Base-by-base conservation (phyloP, 1,284 basidiomycete genomes). In the Schizophyllum commune region DNA sequence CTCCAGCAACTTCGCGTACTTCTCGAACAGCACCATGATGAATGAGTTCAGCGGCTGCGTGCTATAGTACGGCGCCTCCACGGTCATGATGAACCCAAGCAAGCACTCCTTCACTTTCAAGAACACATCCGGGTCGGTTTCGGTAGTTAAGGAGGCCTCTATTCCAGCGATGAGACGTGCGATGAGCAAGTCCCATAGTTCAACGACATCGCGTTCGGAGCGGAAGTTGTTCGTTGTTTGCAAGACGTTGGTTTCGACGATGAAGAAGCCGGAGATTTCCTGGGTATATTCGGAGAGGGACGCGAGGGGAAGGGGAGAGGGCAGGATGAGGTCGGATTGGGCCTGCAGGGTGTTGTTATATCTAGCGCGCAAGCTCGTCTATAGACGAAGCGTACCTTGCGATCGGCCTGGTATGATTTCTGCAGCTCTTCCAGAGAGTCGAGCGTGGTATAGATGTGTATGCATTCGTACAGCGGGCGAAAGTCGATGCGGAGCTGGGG, bases 231-330 rank as follows among this genome's bases (percentile, higher is more conserved):
- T 85, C 5, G 94, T 94, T 0, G 94, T 94, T 66, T 89, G 85
- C 5, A 98, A 82, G 0, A 99, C 96, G 70, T 98, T 91, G 5
- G 86, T 88, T 74, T 99, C 97, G 65, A 99, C 90, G 62, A 99
- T 94, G 77, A 99, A 99, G 76, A 98, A 99, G 0, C 97, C 97
- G n/a, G 96, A 91, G 64, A 98, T 93, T 74, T 98, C 93, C 73
- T 98, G 89, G 52, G 92, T 89, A 19, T 97, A 77, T 22, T 83
- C 75, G 8, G 79, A 78, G 21, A 88, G 79, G 39, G 82, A 81
- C 11, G 77, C 75, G 32, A 88, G 74, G 47, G 82, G 83, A 60
- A 89, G 75, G 20, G 84, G 82, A 66, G 77, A 78, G 1, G 94
- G 94, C 19, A 99, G 83, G 68, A 99, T 96, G 8, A 99, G 83